Conservation (phyloP, 2,329 filamentous ascomycete genomes). For the Rosellinia necatrix region DNA sequence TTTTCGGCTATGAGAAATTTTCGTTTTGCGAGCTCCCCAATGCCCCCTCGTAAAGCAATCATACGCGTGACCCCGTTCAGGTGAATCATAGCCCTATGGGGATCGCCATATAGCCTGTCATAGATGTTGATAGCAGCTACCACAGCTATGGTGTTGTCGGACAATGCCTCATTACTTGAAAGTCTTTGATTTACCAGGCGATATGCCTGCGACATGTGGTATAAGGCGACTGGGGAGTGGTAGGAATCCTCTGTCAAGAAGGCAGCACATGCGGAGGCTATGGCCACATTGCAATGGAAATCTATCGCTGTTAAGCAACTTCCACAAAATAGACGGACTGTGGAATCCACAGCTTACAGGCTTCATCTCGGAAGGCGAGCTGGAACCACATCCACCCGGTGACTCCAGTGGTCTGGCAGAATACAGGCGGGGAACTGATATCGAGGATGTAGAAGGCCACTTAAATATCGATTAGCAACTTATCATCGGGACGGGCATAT, state of each 20-base stretch:
- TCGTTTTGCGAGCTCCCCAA: conserved; percentile 15
- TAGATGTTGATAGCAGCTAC: conserved; percentile 36
- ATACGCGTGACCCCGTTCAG: conserved; percentile 14
- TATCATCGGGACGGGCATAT: neutral
- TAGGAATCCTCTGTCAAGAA: conserved; percentile 11
- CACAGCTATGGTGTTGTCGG: conserved; percentile 37
- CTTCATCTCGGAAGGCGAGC: conserved; percentile 21
- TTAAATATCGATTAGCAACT: conserved; percentile 3
- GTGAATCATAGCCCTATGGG: conserved; percentile 22
- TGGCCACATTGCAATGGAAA: conserved; percentile 23
- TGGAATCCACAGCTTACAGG: conserved; percentile 10
- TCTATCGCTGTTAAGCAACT: conserved; percentile 3
- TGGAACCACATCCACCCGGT: conserved; percentile 20
- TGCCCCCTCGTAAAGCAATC: conserved; percentile 18
- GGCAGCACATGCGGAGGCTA: conserved; percentile 19
- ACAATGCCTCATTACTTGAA: conserved; percentile 30
- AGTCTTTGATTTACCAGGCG: conserved; percentile 30
- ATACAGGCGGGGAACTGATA: conserved; percentile 12
- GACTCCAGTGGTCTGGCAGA: conserved; percentile 7
- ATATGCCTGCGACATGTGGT: conserved; percentile 34
- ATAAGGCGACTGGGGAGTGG: conserved; percentile 22
- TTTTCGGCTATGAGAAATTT: conserved; percentile 22
- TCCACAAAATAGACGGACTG: neutral
- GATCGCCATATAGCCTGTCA: conserved; percentile 28
- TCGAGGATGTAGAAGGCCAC: conserved; percentile 19